Evolutionary conservation across 2,329 filamentous ascomycete species (phyloP), one percentile per base, ranked within the genome.

Genomic region (Colletotrichum salicis): DNA sequence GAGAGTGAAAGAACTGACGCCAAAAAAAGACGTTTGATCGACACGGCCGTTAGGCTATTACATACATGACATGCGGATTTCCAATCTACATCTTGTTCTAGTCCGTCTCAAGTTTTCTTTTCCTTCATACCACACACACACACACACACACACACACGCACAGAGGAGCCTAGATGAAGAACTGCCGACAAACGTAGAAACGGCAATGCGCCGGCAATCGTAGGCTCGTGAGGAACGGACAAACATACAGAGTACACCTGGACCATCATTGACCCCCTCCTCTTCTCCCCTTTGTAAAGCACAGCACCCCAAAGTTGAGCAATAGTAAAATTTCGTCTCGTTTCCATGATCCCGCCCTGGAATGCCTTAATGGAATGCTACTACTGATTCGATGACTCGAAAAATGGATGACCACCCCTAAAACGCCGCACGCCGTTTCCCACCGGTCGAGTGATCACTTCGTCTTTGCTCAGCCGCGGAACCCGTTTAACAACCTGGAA

Each of bases 351-450:
- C 51, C 27, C 27, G 15, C 22, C 56, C 22, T 13, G 19, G 48
- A 22, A 48, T 48, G 41, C 19, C 41, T 48, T n/a, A 48, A 48
- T n/a, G 29, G 24, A 37, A 64, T 62, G 64, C 52, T 31, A 57
- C 27, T 27, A 24, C 41, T 35, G 24, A 48, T 64, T 57, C 45
- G n/a, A 65, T 27, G 15, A 31, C 27, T 35, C 29, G n/a, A 35
- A 31, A 64, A 56, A 19, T 24, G n/a, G 52, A n/a, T 4, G 63
- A 35, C 48, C 33, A 51, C 48, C n/a, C 67, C 67, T 37, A 37
- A 55, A 69, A 71, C 69, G 65, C 69, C 69, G 59, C 54, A 64
- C 45, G 45, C 69, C 65, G 48, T 59, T 33, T 35, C 59, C 59
- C 64, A 65, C 59, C 69, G 65, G 65, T 35, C 48, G 35, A 64